Evolutionary conservation across 768 basidiomycete genomes (phyloP).

Genomic region (Clitopilus passeckerianus): DNA sequence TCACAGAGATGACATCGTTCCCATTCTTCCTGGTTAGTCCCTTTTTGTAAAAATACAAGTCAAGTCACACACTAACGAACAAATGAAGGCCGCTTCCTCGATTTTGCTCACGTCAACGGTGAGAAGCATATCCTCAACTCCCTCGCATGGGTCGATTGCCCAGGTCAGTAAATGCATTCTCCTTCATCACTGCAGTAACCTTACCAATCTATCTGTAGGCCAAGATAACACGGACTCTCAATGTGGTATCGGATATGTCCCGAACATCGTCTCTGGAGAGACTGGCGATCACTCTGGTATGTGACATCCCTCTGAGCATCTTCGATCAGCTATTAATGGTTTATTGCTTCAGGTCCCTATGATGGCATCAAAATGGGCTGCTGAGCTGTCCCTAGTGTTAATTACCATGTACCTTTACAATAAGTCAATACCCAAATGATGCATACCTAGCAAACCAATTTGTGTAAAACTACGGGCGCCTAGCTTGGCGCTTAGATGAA

Average conservation of each 20-base stretch:
- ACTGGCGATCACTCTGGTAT: conserved; percentile 8
- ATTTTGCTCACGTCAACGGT: conserved; percentile 41
- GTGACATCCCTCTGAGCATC: neutral
- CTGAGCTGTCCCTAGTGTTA: neutral
- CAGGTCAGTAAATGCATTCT: conserved; percentile 27
- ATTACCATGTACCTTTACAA: no score
- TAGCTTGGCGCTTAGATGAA: no score
- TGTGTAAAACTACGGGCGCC: no score
- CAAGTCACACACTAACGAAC: no score
- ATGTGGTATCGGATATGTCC: conserved; percentile 11
- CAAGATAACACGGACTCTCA: conserved; percentile 13
- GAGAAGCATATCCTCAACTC: conserved; percentile 31
- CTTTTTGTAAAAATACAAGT: no score
- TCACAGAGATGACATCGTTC: conserved; percentile 30
- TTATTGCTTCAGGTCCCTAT: conserved; percentile 2
- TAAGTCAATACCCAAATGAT: no score
- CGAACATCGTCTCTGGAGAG: conserved; percentile 11
- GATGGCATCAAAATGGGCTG: conserved; percentile 9
- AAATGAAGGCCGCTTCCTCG: conserved; percentile 27
- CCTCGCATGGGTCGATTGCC: conserved; percentile 48
- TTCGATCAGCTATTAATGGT: neutral
- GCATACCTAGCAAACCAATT: no score
- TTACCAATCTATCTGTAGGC: conserved; percentile 17
- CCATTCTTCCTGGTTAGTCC: conserved; percentile 32
- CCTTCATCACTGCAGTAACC: neutral